Conservation (phyloP, 228 moss, liverwort and hornwort genomes). For the Sphagnum magellanicum region DNA sequence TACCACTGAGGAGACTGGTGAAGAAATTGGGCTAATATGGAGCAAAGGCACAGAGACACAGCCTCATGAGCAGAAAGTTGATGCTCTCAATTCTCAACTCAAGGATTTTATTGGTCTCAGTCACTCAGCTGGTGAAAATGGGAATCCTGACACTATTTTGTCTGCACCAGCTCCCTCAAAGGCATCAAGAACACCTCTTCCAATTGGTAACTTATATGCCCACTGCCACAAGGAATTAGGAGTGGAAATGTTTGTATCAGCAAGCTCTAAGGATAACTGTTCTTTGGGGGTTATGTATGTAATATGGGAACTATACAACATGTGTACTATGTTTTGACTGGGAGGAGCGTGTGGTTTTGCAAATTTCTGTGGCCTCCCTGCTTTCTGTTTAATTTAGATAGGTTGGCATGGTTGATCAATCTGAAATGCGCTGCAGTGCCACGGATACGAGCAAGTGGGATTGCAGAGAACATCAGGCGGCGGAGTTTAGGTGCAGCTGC, state of each 20-base stretch:
- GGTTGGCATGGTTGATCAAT: too few species aligned
- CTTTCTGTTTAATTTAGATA: too few species aligned
- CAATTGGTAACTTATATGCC: slow-evolving; percentile 10
- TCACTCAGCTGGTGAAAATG: slow-evolving; percentile 25
- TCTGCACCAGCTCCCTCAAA: slow-evolving; percentile 11
- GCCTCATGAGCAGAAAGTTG: slow-evolving; percentile 10
- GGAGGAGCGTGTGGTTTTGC: too few species aligned
- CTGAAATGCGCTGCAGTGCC: slow-evolving; percentile 15
- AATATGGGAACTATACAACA: too few species aligned
- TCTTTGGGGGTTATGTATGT: too few species aligned
- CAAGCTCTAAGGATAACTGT: too few species aligned
- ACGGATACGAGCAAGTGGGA: slow-evolving; percentile 15
- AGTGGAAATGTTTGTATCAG: too few species aligned
- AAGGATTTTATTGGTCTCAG: slow-evolving; percentile 3
- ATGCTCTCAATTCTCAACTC: not conserved
- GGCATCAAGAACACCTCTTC: slow-evolving; percentile 16
- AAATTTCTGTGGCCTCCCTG: too few species aligned
- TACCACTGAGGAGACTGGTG: slow-evolving; percentile 27
- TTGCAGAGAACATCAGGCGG: slow-evolving; percentile 30
- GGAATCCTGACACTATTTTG: slow-evolving; percentile 7
- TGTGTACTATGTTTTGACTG: too few species aligned
- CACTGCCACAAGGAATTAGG: too few species aligned
- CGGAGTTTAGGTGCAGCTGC: slow-evolving; percentile 29
- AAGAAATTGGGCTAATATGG: slow-evolving; percentile 20
- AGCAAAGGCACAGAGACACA: slow-evolving; percentile 4